Base-by-base conservation (phyloP, 805 yeast species). In the Myxozyma melibiosi region DNA sequence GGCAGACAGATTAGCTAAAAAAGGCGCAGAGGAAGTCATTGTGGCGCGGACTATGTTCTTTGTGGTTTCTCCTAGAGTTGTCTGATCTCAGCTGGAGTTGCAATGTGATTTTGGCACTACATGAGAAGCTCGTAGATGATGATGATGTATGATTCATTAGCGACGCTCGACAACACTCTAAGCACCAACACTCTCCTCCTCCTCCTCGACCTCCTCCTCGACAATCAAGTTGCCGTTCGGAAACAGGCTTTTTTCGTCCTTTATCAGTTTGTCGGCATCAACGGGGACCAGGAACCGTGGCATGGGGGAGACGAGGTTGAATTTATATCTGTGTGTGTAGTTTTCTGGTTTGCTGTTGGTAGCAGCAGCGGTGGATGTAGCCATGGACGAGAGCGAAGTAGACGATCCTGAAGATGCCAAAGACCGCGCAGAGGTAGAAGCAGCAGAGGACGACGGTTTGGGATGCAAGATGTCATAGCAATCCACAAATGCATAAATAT, bases 1-100 rank as follows among this genome's bases (percentile, higher is more conserved):
- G 66, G 96, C 96, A 0, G 96, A 90, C 67, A 67, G 66, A 45
- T 73, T 90, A 45, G 97, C 97, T 2, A 84, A 79, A 53, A 51
- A 64, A n/a, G 94, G 88, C 8, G 69, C 71, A 1, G 31, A 30
- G 9, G 33, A 6, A 7, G 11, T 7, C 33, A 11, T 11, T 30
- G 33, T 6, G 9, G 33, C 33, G 6, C 33, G 33, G 9, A 11
- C 33, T 30, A n/a, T n/a, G n/a, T n/a, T n/a, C n/a, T n/a, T n/a
- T n/a, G n/a, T n/a, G n/a, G n/a, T n/a, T n/a, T n/a, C n/a, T n/a
- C n/a, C n/a, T n/a, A n/a, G n/a, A n/a, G n/a, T n/a, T n/a, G n/a
- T n/a, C n/a, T n/a, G n/a, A n/a, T n/a, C n/a, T n/a, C n/a, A n/a
- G n/a, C n/a, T n/a, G n/a, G n/a, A n/a, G n/a, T n/a, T n/a, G n/a